These are phyloP conservation scores for Podaxis sp. DNA, from an alignment of 768 basidiomycete genomes.

Conservation along the genomic window DNA sequence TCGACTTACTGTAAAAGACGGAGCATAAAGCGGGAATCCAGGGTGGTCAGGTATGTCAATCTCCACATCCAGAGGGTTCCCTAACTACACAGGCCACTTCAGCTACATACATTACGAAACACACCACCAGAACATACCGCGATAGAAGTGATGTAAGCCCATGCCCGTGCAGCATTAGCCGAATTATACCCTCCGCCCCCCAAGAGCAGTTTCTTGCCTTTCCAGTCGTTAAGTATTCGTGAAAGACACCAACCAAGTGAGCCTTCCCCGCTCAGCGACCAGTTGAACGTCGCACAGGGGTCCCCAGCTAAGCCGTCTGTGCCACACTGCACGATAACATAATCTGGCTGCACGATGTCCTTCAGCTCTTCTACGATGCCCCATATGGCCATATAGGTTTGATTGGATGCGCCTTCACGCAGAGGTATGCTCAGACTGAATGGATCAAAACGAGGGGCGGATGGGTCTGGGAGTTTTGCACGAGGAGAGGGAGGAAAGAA, in stretches of 20 bases:
- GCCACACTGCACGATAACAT: conserved; percentile 82
- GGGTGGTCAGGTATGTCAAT: conserved; percentile 74
- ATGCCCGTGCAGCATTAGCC: conserved; percentile 82
- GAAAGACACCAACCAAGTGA: conserved; percentile 70
- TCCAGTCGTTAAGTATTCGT: conserved; percentile 51
- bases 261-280: conserved; percentile 59
- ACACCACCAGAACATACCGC: conserved; percentile 44
- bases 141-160: conserved; percentile 79
- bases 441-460: conserved; percentile 42
- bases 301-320: conserved; percentile 87
- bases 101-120: neutral
- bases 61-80: conserved; percentile 52
- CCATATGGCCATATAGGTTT: conserved; percentile 68
- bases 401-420: conserved; percentile 60
- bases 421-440: conserved; percentile 84
- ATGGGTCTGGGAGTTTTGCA: conserved; percentile 41
- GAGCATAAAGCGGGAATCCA: conserved; percentile 70
- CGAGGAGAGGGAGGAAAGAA: conserved; percentile 76
- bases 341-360: conserved; percentile 70
- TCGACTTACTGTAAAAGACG: conserved; percentile 61
- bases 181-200: conserved; percentile 87
- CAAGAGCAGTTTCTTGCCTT: conserved; percentile 62
- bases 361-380: conserved; percentile 57
- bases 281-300: conserved; percentile 72
- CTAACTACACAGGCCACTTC: conserved; percentile 40